Percentiles rank a stretch among this genome's conserved stretches.
Conservation (phyloP, 2,329 filamentous ascomycete species). For the Leptographium radiaticola region DNA sequence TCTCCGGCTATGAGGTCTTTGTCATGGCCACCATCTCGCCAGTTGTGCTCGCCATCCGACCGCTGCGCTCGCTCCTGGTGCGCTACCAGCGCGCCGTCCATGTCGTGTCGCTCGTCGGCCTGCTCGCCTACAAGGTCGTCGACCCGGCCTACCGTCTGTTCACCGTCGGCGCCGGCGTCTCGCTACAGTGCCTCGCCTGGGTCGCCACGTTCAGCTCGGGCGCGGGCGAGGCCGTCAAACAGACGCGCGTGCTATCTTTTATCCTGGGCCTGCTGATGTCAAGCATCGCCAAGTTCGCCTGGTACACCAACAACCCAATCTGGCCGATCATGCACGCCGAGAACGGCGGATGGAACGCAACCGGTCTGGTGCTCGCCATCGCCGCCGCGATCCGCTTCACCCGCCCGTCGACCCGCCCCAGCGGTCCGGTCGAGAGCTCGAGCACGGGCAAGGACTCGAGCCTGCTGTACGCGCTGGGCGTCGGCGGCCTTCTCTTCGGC, state of each 20-base stretch:
- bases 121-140: constrained; percentile 66
- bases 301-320: constrained; percentile 87
- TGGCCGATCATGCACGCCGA: constrained; percentile 87
- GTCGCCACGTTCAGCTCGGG: constrained; percentile 70
- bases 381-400: constrained; percentile 67
- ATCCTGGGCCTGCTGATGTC: constrained; percentile 72
- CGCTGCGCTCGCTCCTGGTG: constrained; percentile 54
- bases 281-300: constrained; percentile 82
- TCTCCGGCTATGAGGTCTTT: constrained; percentile 86
- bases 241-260: constrained; percentile 72
- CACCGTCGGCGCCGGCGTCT: constrained; percentile 67
- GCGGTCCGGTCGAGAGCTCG: constrained; percentile 17
- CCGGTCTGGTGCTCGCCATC: constrained; percentile 63
- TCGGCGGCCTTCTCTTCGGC: constrained; percentile 76
- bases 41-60: constrained; percentile 57
- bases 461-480: constrained; percentile 55
- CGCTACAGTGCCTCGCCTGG: constrained; percentile 73
- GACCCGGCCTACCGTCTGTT: constrained; percentile 66
- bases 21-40: constrained; percentile 79
- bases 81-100: constrained; percentile 60
- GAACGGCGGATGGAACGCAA: constrained; percentile 88
- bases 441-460: constrained; percentile 5
- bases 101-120: constrained; percentile 57
- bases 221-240: constrained; percentile 60
- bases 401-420: constrained; percentile 42